phyloP scores from a whole-genome alignment of 257 asterid genomes.

The Nicotiana sylvestris region DNA sequence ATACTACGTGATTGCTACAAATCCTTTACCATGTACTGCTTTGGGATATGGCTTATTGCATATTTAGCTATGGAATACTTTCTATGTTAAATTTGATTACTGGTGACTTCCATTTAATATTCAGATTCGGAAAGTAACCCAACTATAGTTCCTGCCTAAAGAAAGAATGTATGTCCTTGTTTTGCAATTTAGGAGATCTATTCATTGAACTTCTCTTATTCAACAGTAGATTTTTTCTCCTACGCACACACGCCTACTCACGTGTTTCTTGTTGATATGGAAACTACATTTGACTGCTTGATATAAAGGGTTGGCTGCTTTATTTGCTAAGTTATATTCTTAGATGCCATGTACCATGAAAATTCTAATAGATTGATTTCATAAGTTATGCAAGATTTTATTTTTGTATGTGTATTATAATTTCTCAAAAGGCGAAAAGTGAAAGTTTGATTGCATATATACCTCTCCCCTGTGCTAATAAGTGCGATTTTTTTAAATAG shows the following conservation, averaged over 20 bases:
- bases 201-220: neutral
- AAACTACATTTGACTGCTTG: neutral
- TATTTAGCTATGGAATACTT: slow-evolving; percentile 65
- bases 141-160: neutral
- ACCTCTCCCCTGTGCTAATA: no score
- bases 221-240: neutral
- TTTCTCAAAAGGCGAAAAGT: no score
- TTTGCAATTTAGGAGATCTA: neutral
- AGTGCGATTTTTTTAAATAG: no score
- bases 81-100: neutral
- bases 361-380: neutral
- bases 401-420: no score
- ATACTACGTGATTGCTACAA: slow-evolving; percentile 49
- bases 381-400: no score
- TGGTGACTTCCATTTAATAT: neutral
- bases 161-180: neutral
- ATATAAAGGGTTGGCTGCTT: neutral
- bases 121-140: neutral
- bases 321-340: neutral
- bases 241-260: neutral
- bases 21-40: slow-evolving; percentile 98
- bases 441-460: no score
- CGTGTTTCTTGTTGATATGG: neutral
- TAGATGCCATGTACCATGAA: neutral
- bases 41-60: slow-evolving; percentile 94